phyloP scores from a whole-genome alignment of 257 asterid species.

The Marsdenia floribunda region DNA sequence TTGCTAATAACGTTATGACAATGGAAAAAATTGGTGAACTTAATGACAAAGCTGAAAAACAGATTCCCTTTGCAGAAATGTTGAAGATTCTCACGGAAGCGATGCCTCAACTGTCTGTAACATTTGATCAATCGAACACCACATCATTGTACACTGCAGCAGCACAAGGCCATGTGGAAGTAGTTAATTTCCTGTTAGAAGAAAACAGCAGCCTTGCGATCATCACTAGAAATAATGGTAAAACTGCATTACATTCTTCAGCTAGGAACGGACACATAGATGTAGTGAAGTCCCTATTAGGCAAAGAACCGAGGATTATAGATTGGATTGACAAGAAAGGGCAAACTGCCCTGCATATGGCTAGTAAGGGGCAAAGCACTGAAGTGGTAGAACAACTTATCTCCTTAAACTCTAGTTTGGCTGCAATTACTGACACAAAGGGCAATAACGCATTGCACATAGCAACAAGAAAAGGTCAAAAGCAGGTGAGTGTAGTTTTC shows the following conservation, averaged over 20 bases:
- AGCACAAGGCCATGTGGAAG: conserved; percentile 63
- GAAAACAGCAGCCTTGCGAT: conserved; percentile 53
- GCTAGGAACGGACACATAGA: conserved; percentile 62
- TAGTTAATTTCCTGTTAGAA: conserved; percentile 57
- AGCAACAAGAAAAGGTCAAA: conserved; percentile 63
- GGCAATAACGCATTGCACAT: conserved; percentile 67
- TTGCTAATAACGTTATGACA: not conserved
- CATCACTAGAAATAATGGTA: conserved; percentile 62
- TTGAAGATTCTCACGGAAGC: conserved; percentile 54
- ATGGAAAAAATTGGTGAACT: not conserved
- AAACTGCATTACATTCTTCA: conserved; percentile 67
- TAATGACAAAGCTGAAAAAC: not conserved
- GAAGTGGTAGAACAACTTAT: conserved; percentile 51
- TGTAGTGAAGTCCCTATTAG: conserved; percentile 58
- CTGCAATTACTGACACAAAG: conserved; percentile 48
- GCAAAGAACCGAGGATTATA: conserved; percentile 51
- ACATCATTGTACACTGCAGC: conserved; percentile 67
- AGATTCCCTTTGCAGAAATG: conserved; percentile 36
- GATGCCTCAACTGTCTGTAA: conserved; percentile 55
- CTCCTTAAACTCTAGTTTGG: conserved; percentile 30
- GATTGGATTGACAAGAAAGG: conserved; percentile 71
- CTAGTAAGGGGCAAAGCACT: conserved; percentile 53
- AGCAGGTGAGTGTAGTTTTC: conserved; percentile 32
- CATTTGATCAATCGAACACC: conserved; percentile 68
- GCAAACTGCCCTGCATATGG: conserved; percentile 87